These are phyloP conservation scores for Oryza meridionalis DNA, from an alignment of 176 grass and related monocot genomes.

Conservation along the genomic window DNA sequence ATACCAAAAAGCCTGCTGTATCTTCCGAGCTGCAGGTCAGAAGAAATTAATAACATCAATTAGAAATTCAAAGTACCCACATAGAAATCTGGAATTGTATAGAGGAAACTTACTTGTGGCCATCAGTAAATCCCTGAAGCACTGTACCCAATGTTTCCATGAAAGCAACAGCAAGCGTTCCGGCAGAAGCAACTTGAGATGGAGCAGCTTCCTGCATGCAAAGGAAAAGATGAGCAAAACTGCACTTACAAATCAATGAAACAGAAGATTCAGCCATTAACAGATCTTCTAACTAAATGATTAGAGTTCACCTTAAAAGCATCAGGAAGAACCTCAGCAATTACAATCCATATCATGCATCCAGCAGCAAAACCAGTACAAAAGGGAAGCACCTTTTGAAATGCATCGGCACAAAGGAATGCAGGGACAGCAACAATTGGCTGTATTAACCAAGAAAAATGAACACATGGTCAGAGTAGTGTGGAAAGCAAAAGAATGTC, in stretches of 20 bases:
- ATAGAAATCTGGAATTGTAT: not conserved
- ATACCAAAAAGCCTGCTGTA: conserved; percentile 81
- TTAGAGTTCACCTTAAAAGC: conserved; percentile 80
- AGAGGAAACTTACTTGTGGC: conserved; percentile 55
- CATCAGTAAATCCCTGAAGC: conserved; percentile 73
- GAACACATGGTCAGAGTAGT: conserved; percentile 13
- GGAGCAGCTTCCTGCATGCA: conserved; percentile 80
- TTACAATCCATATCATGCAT: conserved; percentile 99
- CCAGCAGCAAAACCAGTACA: conserved; percentile 98
- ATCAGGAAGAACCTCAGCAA: conserved; percentile 99
- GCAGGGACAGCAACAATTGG: conserved; percentile 95
- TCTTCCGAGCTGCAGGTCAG: conserved; percentile 68
- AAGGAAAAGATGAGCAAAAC: conserved; percentile 31
- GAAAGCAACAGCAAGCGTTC: conserved; percentile 91
- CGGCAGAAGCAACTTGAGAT: conserved; percentile 97
- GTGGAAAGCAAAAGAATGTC: conserved; percentile 21
- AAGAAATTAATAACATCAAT: conserved; percentile 33
- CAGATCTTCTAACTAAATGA: conserved; percentile 14
- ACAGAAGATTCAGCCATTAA: conserved; percentile 18
- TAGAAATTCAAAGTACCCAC: not conserved
- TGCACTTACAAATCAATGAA: conserved; percentile 12
- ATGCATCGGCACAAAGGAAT: conserved; percentile 92
- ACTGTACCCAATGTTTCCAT: conserved; percentile 94
- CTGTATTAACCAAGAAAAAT: conserved; percentile 49
- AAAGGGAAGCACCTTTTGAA: conserved; percentile 91